Base-by-base conservation (phyloP, 805 yeast genomes). In the Candida verbasci region DNA sequence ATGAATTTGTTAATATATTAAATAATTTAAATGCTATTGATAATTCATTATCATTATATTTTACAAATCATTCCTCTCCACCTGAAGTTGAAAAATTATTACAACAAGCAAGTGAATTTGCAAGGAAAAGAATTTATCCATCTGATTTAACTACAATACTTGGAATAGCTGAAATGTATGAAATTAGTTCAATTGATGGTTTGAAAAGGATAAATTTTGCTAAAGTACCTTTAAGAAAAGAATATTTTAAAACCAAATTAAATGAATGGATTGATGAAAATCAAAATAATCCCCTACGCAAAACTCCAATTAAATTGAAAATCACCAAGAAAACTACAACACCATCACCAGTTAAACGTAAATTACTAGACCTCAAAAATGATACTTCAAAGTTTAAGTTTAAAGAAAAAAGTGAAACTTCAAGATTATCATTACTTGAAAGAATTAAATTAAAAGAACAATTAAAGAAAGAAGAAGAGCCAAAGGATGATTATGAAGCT, bases 381-480 rank as follows among this genome's bases (percentile, higher is more conserved):
- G 57, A 57, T 22, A 41, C 61, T 9, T 46, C 60, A 1, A 63
- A 59, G 32, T 70, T 63, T 48, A 50, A 48, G 27, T 70, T 65
- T 41, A 55, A 55, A 29, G 62, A 56, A 25, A 52, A 49, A 31
- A 40, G 37, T 18, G 61, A 49, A 34, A 24, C 27, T 9, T 47
- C 43, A 14, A 69, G 69, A 1, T 45, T 62, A 4, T 52, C 63
- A 3, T 45, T 65, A 5, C 46, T 66, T 4, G 70, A 67, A 40
- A 44, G 72, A 16, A 65, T 67, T 24, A 55, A 49, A 31, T 46
- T 60, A 15, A 66, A 66, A 43, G 72, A 66, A 34, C 48, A 55
- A 39, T 28, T 45, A 7, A 45, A 41, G 9, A 49, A 46, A 9
- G 49, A 53, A 20, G 25, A 36, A 14, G 32, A 16, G 6, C 58